Evolutionary conservation across 768 basidiomycete species (phyloP).

Genomic region (Pulveroboletus frians): DNA sequence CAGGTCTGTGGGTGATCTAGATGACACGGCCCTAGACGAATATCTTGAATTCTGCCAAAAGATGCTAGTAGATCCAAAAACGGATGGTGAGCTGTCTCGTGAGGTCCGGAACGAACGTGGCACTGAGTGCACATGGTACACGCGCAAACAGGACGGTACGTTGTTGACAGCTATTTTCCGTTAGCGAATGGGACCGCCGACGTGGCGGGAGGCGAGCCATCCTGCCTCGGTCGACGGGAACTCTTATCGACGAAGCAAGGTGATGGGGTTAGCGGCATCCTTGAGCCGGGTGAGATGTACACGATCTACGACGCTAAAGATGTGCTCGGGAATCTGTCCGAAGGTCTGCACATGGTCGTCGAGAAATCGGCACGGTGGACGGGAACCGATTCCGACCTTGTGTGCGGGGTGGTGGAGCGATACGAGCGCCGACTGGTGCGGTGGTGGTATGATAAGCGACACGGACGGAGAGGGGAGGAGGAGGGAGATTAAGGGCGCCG

Average conservation of each 20-base stretch:
- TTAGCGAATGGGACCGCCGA: slow-evolving; percentile 12
- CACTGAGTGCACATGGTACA: slow-evolving; percentile 4
- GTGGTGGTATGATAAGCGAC: slow-evolving; percentile 39
- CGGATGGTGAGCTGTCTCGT: slow-evolving; percentile 22
- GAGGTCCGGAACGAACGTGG: slow-evolving; percentile 10
- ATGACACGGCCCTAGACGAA: slow-evolving; percentile 49
- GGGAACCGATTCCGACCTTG: slow-evolving; percentile 48
- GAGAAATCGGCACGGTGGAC: slow-evolving; percentile 47
- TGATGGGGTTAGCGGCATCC: slow-evolving; percentile 9
- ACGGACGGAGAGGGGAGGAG: slow-evolving; percentile 7
- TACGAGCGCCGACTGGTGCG: slow-evolving; percentile 60
- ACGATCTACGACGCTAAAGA: slow-evolving; percentile 67
- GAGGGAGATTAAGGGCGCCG: slow-evolving; percentile 16
- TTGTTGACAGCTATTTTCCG: slow-evolving; percentile 42
- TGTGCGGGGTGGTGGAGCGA: slow-evolving; percentile 53
- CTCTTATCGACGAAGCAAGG: slow-evolving; percentile 9
- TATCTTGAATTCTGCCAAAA: slow-evolving; percentile 64
- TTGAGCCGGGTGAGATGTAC: slow-evolving; percentile 56
- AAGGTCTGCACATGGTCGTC: slow-evolving; percentile 48
- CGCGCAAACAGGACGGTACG: slow-evolving; percentile 18
- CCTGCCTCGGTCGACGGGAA: slow-evolving; percentile 1
- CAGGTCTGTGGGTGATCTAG: slow-evolving; percentile 53
- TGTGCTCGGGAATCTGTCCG: slow-evolving; percentile 51
- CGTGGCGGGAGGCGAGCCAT: not conserved
- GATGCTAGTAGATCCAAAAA: slow-evolving; percentile 38